Base-by-base conservation (phyloP, 1,139 yeast genomes). In the Lodderomyces parapsilosis region DNA sequence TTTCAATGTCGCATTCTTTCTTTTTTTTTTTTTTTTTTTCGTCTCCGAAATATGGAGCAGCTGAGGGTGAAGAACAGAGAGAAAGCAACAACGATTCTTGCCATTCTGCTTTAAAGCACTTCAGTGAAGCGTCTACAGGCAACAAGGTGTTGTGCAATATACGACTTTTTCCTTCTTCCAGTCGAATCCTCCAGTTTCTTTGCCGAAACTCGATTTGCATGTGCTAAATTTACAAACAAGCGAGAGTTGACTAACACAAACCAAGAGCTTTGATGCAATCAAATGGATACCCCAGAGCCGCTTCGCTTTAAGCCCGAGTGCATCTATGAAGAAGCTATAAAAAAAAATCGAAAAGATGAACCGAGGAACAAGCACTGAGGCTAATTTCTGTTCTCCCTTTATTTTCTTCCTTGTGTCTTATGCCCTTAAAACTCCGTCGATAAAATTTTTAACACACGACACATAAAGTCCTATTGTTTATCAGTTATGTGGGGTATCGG, bases 401-500 rank as follows among this genome's bases (percentile, higher is more conserved):
- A n/a, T 30, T 20, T 6, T 8, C 8, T 15, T 15, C 5, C 15
- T 15, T 3, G 7, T 30, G 7, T 28, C n/a, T 30, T 17, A n/a
- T 30, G 23, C 8, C 23, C 23, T 20, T 5, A 20, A 8, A 20
- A 20, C 23, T 20, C 23, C 23, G 8, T 20, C 23, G 23, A 20
- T 5, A 20, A 20, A 8, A 8, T 14, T 14, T 30, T 30, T 30
- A 24, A 24, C n/a, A 24, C 27, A 24, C 27, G 27, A 24, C 27
- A 24, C 27, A 24, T 24, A 11, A 8, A 24, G 13, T 13, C 31
- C 9, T 30, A 30, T 30, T 30, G 33, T 30, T 15, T 15, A 30
- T 9, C 17, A 27, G 4, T 13, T n/a, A n/a, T 30, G 33, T 30
- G 33, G 33, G 33, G 33, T 30, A 30, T 30, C n/a, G 19, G 33